Evolutionary conservation across 1,284 basidiomycete species (phyloP).

Genomic region (Ceratobasidium sp.): DNA sequence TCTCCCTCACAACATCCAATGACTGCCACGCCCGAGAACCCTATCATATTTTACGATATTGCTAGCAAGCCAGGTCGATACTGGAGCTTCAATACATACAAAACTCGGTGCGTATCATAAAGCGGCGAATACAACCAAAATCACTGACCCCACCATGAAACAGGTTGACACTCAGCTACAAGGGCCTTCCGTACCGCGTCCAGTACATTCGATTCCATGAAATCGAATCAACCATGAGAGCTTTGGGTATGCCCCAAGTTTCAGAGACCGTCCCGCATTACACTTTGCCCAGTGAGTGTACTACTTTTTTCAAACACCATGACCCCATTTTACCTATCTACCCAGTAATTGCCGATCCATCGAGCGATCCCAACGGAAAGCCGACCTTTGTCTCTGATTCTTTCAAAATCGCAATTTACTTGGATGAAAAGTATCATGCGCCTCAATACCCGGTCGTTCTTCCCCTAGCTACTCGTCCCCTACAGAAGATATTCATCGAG

Average conservation of each 20-base stretch:
- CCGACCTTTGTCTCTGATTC: slow-evolving; percentile 36
- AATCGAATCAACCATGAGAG: slow-evolving; percentile 41
- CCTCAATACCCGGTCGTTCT: slow-evolving; percentile 31
- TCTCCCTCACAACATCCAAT: not conserved
- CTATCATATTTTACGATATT: slow-evolving; percentile 13
- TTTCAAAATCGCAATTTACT: slow-evolving; percentile 37
- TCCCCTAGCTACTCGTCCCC: slow-evolving; percentile 8
- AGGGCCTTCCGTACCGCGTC: slow-evolving; percentile 44
- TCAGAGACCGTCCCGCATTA: slow-evolving; percentile 14
- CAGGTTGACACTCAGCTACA: slow-evolving; percentile 45
- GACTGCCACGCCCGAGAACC: not conserved
- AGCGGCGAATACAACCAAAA: not conserved
- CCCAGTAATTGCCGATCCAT: slow-evolving; percentile 36
- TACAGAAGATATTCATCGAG: slow-evolving; percentile 34
- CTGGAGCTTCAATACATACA: slow-evolving; percentile 16
- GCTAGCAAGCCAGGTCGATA: not conserved
- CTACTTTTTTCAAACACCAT: not conserved
- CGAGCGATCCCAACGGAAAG: slow-evolving; percentile 5
- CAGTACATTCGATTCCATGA: slow-evolving; percentile 44
- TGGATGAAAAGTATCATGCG: slow-evolving; percentile 37
- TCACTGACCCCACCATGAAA: not conserved
- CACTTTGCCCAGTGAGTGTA: slow-evolving; percentile 7
- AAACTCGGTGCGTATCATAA: slow-evolving; percentile 6
- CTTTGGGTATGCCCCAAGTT: slow-evolving; percentile 24
- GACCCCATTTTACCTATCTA: not conserved